Percentiles rank a stretch among this genome's conserved stretches.
Conservation (phyloP, 345 rosid genomes). For the Aquilaria yunnanensis region DNA sequence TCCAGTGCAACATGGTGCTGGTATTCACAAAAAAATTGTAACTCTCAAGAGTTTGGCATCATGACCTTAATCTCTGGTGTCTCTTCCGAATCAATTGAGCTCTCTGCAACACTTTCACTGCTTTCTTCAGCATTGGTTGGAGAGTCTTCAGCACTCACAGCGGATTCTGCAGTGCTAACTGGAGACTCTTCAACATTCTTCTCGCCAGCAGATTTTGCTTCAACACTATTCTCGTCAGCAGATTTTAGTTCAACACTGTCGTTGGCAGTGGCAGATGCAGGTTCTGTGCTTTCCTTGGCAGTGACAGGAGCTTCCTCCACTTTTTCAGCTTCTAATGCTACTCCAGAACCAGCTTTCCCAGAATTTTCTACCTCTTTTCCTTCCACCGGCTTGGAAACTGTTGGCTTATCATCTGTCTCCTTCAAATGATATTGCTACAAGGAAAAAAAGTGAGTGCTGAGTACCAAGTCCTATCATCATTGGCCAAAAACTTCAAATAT, state of each 20-base stretch:
- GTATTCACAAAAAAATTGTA: background rate
- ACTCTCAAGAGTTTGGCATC: slow-evolving; percentile 1
- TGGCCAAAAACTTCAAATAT: background rate
- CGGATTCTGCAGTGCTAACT: too few relatives aligned
- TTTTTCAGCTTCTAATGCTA: slow-evolving; percentile 29
- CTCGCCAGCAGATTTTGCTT: slow-evolving; percentile 36
- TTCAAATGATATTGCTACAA: slow-evolving; percentile 69
- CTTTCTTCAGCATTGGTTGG: slow-evolving; percentile 6
- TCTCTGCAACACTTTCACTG: slow-evolving; percentile 4
- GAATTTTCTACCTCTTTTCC: slow-evolving; percentile 40
- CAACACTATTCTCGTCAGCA: slow-evolving; percentile 32
- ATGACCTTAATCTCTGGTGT: slow-evolving; percentile 72
- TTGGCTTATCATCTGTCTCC: slow-evolving; percentile 54
- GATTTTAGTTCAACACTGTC: slow-evolving; percentile 28
- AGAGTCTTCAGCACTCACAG: slow-evolving; percentile 1
- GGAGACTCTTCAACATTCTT: slow-evolving; percentile 6
- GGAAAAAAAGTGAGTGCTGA: background rate
- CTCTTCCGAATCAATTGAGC: slow-evolving; percentile 40
- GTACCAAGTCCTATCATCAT: too few relatives aligned
- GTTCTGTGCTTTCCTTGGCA: slow-evolving; percentile 33
- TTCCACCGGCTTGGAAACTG: slow-evolving; percentile 40
- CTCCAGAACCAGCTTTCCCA: slow-evolving; percentile 35
- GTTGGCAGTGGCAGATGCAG: slow-evolving; percentile 23
- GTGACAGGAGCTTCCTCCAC: slow-evolving; percentile 37
- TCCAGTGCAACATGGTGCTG: background rate